Evolutionary conservation across 129 eudicot species (phyloP), one percentile per base, ranked within the genome.

Genomic region (Chrysanthemum makinoi): DNA sequence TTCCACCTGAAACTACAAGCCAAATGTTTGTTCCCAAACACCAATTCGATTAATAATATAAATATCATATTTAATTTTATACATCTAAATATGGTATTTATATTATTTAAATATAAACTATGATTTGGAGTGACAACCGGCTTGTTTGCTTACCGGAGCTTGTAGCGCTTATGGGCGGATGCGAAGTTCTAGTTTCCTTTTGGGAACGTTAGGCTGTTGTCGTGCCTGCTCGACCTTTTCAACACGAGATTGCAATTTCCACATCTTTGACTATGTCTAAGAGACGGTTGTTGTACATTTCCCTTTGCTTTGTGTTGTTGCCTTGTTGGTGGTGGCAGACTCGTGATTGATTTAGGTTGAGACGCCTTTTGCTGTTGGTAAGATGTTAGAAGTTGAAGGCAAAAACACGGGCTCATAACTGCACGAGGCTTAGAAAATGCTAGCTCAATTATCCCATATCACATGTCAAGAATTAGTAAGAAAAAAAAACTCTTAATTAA

Each of bases 1-100:
- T 80, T 86, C 93, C 93, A 94, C 77, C 84, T 84, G 69, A 90
- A 83, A 74, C 84, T 86, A 66, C 72, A 83, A 10, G 81, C 97
- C 98, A 97, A 94, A 35, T 87, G 94, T 35, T 89, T 82, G 75
- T 76, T 86, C 33, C 99, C 99, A 70, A 88, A 95, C 51, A 95
- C 71, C 97, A 90, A 68, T 79, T 95, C 97, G 13, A 20, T 20
- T 20, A 20, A 20, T 20, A 80, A 79, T 56, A 86, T 77, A 77
- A 95, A 90, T 19, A 88, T 53, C 72, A 82, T 73, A 74, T 20
- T 20, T 20, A 20, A 20, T 20, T 20, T 20, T 20, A n/a, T 20
- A 20, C 22, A 20, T 20, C 1, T 20, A 20, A 20, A 20, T 20
- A 20, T 20, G 22, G 22, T 20, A 20, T 20, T 20, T 20, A 20